Percentiles rank a stretch among this genome's conserved stretches.
Evolutionary conservation across 345 rosid species (phyloP).

Genomic region (Mangifera indica): DNA sequence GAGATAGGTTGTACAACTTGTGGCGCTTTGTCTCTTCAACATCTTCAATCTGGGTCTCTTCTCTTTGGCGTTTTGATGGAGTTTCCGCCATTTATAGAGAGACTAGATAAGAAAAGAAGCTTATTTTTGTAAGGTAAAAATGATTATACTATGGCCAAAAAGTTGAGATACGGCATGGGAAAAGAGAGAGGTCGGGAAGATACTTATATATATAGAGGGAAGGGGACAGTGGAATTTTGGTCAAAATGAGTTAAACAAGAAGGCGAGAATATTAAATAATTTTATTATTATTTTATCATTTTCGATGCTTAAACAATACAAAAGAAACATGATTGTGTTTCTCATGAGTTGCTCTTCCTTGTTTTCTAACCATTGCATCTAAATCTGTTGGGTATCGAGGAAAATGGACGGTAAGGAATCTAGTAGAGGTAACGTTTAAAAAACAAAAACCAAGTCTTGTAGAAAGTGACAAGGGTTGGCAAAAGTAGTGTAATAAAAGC

Average conservation of each 20-base stretch:
- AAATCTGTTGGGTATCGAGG: neutral
- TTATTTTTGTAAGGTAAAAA: no score
- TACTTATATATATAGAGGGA: slow-evolving; percentile 62
- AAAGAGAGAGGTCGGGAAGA: slow-evolving; percentile 48
- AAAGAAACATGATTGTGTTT: no score
- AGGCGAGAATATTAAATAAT: slow-evolving; percentile 10
- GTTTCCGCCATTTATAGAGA: slow-evolving; percentile 43
- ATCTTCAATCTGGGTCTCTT: slow-evolving; percentile 41
- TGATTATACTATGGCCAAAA: no score
- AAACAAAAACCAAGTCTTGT: no score
- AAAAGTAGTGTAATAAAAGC: neutral
- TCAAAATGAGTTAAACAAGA: slow-evolving; percentile 37
- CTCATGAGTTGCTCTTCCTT: no score
- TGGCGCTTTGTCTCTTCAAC: slow-evolving; percentile 44
- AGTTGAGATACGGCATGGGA: slow-evolving; percentile 19
- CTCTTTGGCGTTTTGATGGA: slow-evolving; percentile 55
- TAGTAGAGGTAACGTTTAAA: no score
- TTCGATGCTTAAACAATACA: neutral
- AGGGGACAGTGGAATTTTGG: slow-evolving; percentile 31
- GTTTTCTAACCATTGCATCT: slow-evolving; percentile 21
- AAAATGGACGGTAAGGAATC: slow-evolving; percentile 4
- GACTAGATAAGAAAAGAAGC: neutral
- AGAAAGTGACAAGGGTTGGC: slow-evolving; percentile 7
- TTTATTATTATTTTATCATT: neutral
- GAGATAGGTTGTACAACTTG: slow-evolving; percentile 43